These are phyloP conservation scores for Dipteronia sinensis DNA, from an alignment of 345 rosid genomes.

Conservation along the genomic window DNA sequence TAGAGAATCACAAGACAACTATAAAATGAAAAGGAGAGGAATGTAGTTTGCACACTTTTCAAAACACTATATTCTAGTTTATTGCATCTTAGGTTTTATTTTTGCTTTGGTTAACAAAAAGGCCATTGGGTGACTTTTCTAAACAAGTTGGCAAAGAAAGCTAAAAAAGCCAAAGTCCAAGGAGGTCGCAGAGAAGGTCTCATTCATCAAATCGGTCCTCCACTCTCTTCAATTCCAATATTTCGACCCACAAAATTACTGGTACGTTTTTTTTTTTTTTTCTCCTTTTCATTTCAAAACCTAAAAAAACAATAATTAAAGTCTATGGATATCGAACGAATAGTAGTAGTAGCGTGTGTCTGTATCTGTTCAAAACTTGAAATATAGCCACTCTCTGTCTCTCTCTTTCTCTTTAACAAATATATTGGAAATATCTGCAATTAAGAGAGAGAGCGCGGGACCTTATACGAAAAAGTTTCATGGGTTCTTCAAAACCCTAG, in stretches of 20 bases:
- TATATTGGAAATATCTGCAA: constrained; percentile 19
- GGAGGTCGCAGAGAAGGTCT: constrained; percentile 18
- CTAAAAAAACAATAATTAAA: not conserved
- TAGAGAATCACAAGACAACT: constrained; percentile 17
- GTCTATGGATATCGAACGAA: constrained; percentile 15
- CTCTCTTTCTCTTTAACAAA: not conserved
- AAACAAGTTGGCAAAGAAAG: constrained; percentile 7
- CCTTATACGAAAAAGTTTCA: not conserved
- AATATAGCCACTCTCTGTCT: constrained; percentile 17
- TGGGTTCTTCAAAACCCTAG: constrained; percentile 37
- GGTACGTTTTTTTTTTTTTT: constrained; percentile 21
- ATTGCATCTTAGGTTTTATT: not conserved
- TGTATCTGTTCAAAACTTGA: constrained; percentile 34
- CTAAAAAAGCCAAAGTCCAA: constrained; percentile 23
- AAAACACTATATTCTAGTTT: constrained; percentile 6
- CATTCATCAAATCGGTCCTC: constrained; percentile 13
- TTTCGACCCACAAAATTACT: constrained; percentile 18
- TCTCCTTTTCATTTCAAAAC: not conserved
- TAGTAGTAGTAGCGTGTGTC: constrained; percentile 18
- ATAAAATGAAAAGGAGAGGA: constrained; percentile 22
- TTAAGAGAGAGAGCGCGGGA: constrained; percentile 24
- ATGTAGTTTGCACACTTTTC: not conserved
- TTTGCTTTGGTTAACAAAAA: too few species aligned
- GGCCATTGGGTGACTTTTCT: not conserved
- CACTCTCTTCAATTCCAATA: not conserved